Evolutionary conservation across 805 yeast species (phyloP).

Genomic region (Myxozyma neotropica): DNA sequence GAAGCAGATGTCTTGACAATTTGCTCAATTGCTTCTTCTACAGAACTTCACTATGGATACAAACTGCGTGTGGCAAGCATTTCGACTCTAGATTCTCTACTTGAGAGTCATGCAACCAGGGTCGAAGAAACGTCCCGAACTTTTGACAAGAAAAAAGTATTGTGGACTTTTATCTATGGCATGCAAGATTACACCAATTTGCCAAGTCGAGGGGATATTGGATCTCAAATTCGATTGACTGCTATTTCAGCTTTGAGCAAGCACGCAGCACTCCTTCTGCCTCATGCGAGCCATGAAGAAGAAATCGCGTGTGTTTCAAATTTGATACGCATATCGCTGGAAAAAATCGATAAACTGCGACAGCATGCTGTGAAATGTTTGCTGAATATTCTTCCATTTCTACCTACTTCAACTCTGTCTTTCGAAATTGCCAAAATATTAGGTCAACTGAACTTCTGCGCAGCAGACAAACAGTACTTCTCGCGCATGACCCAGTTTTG

Average conservation of each 20-base stretch:
- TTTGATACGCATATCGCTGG: conserved; percentile 61
- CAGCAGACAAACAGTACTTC: conserved; percentile 1
- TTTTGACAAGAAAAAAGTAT: not conserved
- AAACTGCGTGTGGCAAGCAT: conserved; percentile 7
- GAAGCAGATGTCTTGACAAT: not conserved
- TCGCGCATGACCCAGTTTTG: conserved; percentile 5
- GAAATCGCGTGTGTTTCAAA: conserved; percentile 32
- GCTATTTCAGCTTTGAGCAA: conserved; percentile 48
- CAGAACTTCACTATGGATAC: conserved; percentile 6
- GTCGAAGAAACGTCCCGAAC: not conserved
- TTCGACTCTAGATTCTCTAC: conserved; percentile 1
- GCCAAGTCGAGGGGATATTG: conserved; percentile 83
- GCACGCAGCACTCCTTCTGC: conserved; percentile 34
- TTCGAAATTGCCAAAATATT: not conserved
- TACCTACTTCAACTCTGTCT: not conserved
- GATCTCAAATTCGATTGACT: conserved; percentile 66
- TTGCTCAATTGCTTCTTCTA: conserved; percentile 7
- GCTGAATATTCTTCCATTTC: not conserved
- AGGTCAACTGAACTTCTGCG: not conserved
- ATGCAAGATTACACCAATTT: conserved; percentile 79
- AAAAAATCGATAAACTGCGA: conserved; percentile 61
- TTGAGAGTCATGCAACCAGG: too few species aligned
- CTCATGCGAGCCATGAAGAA: not conserved
- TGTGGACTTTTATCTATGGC: conserved; percentile 35
- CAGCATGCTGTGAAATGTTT: conserved; percentile 48